These are phyloP conservation scores for Piloderma croceum DNA, from an alignment of 768 basidiomycete species.

Conservation along the genomic window DNA sequence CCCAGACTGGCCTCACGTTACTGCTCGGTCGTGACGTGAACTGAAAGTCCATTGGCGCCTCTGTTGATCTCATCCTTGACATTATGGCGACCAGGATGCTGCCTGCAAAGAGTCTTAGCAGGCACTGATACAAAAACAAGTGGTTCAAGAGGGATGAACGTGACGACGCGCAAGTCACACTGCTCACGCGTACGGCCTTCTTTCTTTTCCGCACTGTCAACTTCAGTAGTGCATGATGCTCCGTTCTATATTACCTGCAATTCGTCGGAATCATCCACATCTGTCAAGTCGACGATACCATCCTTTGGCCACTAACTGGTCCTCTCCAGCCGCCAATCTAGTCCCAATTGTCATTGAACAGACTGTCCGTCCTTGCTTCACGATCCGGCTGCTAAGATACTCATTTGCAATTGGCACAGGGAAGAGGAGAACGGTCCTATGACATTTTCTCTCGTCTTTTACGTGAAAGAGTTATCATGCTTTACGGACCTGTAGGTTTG, in stretches of 20 bases:
- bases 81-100: too few species aligned
- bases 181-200: too few species aligned
- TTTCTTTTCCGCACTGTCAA: too few species aligned
- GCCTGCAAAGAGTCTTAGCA: too few species aligned
- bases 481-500: constrained; percentile 77
- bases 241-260: constrained; percentile 19
- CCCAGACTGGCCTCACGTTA: constrained; percentile 55
- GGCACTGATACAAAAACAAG: too few species aligned
- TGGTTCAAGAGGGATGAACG: too few species aligned
- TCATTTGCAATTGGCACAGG: constrained; percentile 36
- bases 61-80: constrained; percentile 71
- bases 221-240: constrained; percentile 28
- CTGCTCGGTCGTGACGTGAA: constrained; percentile 64
- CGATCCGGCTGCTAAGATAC: background rate
- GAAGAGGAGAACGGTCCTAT: constrained; percentile 84
- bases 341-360: constrained; percentile 94
- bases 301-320: constrained; percentile 43
- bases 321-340: constrained; percentile 51
- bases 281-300: constrained; percentile 19
- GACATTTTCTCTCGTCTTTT: constrained; percentile 94
- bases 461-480: constrained; percentile 91
- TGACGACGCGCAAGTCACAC: too few species aligned
- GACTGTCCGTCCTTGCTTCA: constrained; percentile 44
- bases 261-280: constrained; percentile 13
- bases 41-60: constrained; percentile 88